Base-by-base conservation (phyloP, 2,329 filamentous ascomycete species). In the Waltergamsia citrina region DNA sequence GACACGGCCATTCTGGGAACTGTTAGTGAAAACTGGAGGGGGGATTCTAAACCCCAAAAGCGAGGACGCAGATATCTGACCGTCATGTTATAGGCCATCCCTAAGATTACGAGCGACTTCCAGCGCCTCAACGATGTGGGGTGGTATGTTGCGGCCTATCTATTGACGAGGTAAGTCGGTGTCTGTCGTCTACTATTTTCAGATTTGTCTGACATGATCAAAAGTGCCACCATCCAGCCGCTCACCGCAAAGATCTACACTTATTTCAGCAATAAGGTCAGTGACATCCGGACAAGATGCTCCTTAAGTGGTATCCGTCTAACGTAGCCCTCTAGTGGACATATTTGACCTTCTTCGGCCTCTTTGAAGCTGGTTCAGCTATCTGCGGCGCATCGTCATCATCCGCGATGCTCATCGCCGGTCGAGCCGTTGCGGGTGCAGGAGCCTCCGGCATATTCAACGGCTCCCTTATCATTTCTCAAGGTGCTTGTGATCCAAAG, bases 61-160 rank as follows among this genome's bases (percentile, higher is more conserved):
- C n/a, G n/a, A n/a, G n/a, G n/a, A n/a, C n/a, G n/a, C n/a, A n/a
- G n/a, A n/a, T n/a, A n/a, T n/a, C n/a, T n/a, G n/a, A n/a, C n/a
- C n/a, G n/a, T n/a, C n/a, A n/a, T n/a, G n/a, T n/a, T n/a, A n/a
- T 34, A 58, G 54, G 57, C 65, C 3, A 56, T 66, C 30, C 65
- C 65, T 1, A 46, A 52, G 28, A 71, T 72, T 38, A 70, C 67
- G 1, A 62, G 53, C 34, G 54, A 63, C 17, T 66, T 69, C 47
- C 56, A 68, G 33, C 57, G 60, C 8, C 50, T 72, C 1, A 45
- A 54, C 8, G 68, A 74, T 41, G 60, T 73, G 6, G 68, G 67
- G 14, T 74, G 70, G 69, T 73, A 73, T 40, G 61, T 57, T 3
- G 61, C 60, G 27, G 62, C 62, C 15, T 69, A 67, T 42, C 57